Evolutionary conservation across 345 rosid genomes (phyloP), one percentile per base, ranked within the genome.

Genomic region (Populus euphratica): DNA sequence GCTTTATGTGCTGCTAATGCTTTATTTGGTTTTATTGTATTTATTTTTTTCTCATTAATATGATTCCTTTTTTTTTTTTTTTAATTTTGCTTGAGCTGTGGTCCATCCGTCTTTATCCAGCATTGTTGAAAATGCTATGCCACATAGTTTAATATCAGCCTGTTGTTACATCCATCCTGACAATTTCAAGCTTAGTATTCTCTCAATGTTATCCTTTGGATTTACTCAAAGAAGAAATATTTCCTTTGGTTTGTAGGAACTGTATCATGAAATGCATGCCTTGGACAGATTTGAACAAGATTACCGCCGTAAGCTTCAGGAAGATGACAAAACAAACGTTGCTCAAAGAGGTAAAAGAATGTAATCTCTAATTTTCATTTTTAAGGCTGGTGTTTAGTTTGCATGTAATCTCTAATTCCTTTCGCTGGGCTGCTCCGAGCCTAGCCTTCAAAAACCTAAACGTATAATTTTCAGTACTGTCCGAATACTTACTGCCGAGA

Each of bases 251-350:
- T 47, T 63, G 84, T 91, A 96, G 99, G 99, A 96, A 81, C 82
- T 96, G 73, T 96, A 96, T 84, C 99, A 96, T 78, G 99, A 96
- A 81, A 87, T 91, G 82, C 98, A 93, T 79, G 94, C 99, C 69
- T 83, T 96, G 86, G 99, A 96, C 86, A 91, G 97, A 87, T 96
- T 93, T 86, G 98, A 93, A 80, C 99, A 96, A 91, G 99, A 96
- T 79, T 93, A 89, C 87, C 93, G 86, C 77, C 98, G 96, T 77
- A 93, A 92, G 89, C 90, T 92, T 79, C 96, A 89, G 81, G 99
- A 91, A 87, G 97, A 93, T 79, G 97, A 93, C 82, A 92, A 83
- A 76, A 81, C 90, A 41, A 96, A 83, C 86, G 83, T 89, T 74
- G 74, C 85, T 79, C 98, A 91, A 81, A 89, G 90, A 85, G 99